These are phyloP conservation scores for Suhomyces bribrorum DNA, from an alignment of 1,139 yeast species.

Conservation along the genomic window DNA sequence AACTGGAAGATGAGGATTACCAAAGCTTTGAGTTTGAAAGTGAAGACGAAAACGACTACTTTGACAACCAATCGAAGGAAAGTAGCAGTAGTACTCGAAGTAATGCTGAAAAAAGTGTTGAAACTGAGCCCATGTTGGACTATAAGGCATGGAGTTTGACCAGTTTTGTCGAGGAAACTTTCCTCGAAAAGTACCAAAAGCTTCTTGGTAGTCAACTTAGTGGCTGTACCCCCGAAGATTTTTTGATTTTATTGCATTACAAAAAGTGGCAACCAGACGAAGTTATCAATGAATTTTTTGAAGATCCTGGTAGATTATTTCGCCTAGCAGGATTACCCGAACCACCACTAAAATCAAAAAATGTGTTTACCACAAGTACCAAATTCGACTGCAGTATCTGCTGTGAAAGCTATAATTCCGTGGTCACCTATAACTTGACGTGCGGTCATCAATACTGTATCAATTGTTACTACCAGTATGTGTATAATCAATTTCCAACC, in stretches of 20 bases:
- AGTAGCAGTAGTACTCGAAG: conserved; percentile 5
- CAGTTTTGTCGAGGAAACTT: conserved; percentile 25
- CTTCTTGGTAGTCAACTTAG: conserved; percentile 29
- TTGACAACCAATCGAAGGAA: conserved; percentile 7
- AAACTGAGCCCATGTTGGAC: not conserved
- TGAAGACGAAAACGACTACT: conserved; percentile 14
- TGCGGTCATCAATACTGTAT: conserved; percentile 75
- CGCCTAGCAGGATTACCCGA: conserved; percentile 50
- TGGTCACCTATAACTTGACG: conserved; percentile 51
- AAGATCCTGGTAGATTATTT: conserved; percentile 46
- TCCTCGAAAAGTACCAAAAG: conserved; percentile 18
- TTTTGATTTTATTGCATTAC: conserved; percentile 54
- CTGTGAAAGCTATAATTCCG: conserved; percentile 52
- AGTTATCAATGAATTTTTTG: conserved; percentile 67
- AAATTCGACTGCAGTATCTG: conserved; percentile 66
- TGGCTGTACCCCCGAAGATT: conserved; percentile 40
- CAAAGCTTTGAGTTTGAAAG: conserved; percentile 16
- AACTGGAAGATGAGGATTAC: conserved; percentile 4
- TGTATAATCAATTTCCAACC: conserved; percentile 49
- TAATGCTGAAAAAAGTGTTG: conserved; percentile 2
- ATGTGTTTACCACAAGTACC: conserved; percentile 18
- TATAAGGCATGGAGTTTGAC: conserved; percentile 29
- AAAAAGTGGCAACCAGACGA: conserved; percentile 77
- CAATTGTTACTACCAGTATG: conserved; percentile 64
- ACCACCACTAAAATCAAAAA: conserved; percentile 17